A percentile compares a stretch with the other conserved stretches of the same genome.
phyloP scores from a whole-genome alignment of 2,329 filamentous ascomycete species.

The Davidsoniella virescens region DNA sequence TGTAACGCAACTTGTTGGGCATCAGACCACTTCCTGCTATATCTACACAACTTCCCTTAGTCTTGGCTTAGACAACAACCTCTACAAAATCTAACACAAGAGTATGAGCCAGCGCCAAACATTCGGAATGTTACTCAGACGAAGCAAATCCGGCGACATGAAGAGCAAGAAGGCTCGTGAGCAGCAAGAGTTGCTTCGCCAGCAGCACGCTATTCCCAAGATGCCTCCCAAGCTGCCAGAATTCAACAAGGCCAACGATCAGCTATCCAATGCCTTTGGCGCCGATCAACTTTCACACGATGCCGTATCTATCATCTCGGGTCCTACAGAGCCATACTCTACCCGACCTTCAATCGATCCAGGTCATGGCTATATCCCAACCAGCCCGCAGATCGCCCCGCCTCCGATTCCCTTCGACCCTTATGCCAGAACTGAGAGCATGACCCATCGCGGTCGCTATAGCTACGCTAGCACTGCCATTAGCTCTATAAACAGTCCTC shows the following conservation, averaged over 20 bases:
- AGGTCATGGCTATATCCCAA: slow-evolving; percentile 25
- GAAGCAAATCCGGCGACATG: slow-evolving; percentile 51
- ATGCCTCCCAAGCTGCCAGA: slow-evolving; percentile 35
- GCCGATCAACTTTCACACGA: slow-evolving; percentile 43
- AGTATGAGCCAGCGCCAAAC: slow-evolving; percentile 26
- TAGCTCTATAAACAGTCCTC: slow-evolving; percentile 83
- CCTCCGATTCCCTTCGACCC: slow-evolving; percentile 50
- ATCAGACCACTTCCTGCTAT: neutral
- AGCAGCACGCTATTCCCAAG: slow-evolving; percentile 30
- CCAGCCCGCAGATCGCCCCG: slow-evolving; percentile 26
- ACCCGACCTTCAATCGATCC: slow-evolving; percentile 38
- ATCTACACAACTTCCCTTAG: neutral
- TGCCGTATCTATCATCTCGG: slow-evolving; percentile 41
- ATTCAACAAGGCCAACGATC: slow-evolving; percentile 32
- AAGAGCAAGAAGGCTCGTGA: slow-evolving; percentile 46
- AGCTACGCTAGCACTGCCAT: slow-evolving; percentile 88
- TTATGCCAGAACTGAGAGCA: slow-evolving; percentile 76
- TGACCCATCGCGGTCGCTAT: slow-evolving; percentile 90
- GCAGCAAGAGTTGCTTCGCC: slow-evolving; percentile 33
- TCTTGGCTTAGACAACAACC: neutral
- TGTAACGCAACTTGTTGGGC: too few species aligned
- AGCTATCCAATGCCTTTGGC: slow-evolving; percentile 28
- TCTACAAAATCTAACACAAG: neutral
- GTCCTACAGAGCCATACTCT: slow-evolving; percentile 24
- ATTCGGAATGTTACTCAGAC: slow-evolving; percentile 46